A percentile compares a stretch with the other conserved stretches of the same genome.
These are phyloP conservation scores for Macrotyloma uniflorum DNA, from an alignment of 306 rosid genomes.

Conservation along the genomic window DNA sequence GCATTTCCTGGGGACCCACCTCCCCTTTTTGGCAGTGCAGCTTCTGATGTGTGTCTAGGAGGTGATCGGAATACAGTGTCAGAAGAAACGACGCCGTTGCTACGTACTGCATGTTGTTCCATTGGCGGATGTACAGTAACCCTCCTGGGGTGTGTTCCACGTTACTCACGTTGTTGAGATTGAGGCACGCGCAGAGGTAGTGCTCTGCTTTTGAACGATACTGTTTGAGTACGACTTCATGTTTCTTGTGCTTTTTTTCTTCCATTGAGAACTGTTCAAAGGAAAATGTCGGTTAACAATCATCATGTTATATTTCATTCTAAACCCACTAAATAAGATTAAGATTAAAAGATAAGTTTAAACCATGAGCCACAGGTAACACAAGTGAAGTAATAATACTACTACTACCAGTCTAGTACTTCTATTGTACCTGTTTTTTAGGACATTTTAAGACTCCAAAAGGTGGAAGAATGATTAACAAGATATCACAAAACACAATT, in stretches of 20 bases:
- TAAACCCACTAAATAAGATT: too few relatives aligned
- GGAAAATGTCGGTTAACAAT: background rate
- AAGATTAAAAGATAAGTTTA: too few relatives aligned
- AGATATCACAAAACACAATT: too few relatives aligned
- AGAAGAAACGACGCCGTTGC: conserved; percentile 73
- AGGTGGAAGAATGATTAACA: too few relatives aligned
- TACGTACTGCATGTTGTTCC: conserved; percentile 88
- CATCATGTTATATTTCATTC: too few relatives aligned
- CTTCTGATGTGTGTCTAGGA: conserved; percentile 48
- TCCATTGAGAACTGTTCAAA: conserved; percentile 56
- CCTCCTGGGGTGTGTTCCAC: conserved; percentile 85
- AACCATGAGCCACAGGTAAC: background rate
- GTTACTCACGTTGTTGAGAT: conserved; percentile 58
- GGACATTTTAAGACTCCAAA: too few relatives aligned
- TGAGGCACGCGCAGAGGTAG: conserved; percentile 70
- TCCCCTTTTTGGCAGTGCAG: conserved; percentile 46
- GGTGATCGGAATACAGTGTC: conserved; percentile 62
- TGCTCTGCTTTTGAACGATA: conserved; percentile 69
- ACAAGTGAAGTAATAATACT: background rate
- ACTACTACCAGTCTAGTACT: background rate
- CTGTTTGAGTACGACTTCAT: conserved; percentile 45
- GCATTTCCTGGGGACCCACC: conserved; percentile 49
- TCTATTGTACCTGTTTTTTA: too few relatives aligned
- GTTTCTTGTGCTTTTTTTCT: conserved; percentile 60
- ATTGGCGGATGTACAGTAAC: conserved; percentile 67